Evolutionary conservation across 805 yeast species (phyloP).

Genomic region (Wickerhamiella slavikovae): DNA sequence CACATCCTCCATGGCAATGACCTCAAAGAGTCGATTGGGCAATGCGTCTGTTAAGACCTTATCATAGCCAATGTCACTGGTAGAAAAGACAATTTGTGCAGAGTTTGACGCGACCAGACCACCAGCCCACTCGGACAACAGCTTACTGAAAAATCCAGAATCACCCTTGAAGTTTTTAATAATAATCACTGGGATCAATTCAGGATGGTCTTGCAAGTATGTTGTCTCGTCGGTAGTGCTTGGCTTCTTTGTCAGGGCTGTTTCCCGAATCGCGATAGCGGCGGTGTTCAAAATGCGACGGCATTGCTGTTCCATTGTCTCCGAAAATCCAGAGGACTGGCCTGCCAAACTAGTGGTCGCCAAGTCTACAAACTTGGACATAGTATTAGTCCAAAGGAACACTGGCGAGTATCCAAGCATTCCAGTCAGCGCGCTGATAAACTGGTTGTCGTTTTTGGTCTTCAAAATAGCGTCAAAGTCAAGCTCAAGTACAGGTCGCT

Average conservation of each 20-base stretch:
- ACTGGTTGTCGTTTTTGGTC: slow-evolving; percentile 50
- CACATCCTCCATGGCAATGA: slow-evolving; percentile 63
- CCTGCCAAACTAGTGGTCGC: slow-evolving; percentile 83
- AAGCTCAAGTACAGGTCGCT: slow-evolving; percentile 41
- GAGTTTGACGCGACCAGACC: slow-evolving; percentile 49
- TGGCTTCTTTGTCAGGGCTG: slow-evolving; percentile 24
- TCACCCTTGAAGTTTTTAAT: slow-evolving; percentile 7
- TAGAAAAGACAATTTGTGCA: slow-evolving; percentile 78
- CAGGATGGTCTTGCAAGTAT: slow-evolving; percentile 8
- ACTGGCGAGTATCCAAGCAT: slow-evolving; percentile 85
- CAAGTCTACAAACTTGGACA: slow-evolving; percentile 62
- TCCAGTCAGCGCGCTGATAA: slow-evolving; percentile 45
- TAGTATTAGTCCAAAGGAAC: slow-evolving; percentile 75
- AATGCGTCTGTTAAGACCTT: slow-evolving; percentile 48
- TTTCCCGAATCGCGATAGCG: slow-evolving; percentile 40
- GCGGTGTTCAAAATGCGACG: slow-evolving; percentile 15
- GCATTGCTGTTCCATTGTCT: slow-evolving; percentile 15
- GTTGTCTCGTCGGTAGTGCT: slow-evolving; percentile 5
- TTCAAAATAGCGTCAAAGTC: slow-evolving; percentile 65
- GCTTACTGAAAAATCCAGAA: slow-evolving; percentile 30
- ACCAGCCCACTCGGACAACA: slow-evolving; percentile 79
- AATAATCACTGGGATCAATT: slow-evolving; percentile 9
- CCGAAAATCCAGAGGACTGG: slow-evolving; percentile 24
- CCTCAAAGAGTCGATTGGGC: slow-evolving; percentile 74
- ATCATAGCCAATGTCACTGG: slow-evolving; percentile 65